phyloP scores from a whole-genome alignment of 768 basidiomycete genomes.

The Sutorius australiensis region DNA sequence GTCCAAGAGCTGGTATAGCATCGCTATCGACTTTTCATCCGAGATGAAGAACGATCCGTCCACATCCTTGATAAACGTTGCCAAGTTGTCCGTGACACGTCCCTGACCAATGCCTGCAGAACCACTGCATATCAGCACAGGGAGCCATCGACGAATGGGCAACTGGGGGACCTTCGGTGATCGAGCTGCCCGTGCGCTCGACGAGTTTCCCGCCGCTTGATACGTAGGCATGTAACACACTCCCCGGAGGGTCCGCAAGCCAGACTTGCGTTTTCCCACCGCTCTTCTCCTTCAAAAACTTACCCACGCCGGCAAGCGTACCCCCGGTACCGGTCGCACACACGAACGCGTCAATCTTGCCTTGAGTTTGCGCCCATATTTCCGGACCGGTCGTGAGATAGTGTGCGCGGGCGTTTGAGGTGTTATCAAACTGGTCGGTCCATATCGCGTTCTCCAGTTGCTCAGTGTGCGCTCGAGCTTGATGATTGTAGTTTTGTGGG shows the following conservation, averaged over 20 bases:
- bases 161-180: conserved; percentile 72
- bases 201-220: conserved; percentile 71
- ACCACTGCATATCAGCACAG: not conserved
- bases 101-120: conserved; percentile 91
- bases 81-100: conserved; percentile 88
- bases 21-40: conserved; percentile 85
- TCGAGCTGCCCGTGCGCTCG: conserved; percentile 81
- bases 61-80: conserved; percentile 71
- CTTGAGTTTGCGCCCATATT: conserved; percentile 87
- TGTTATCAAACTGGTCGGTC: conserved; percentile 99
- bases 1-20: conserved; percentile 91
- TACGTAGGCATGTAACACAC: conserved; percentile 82
- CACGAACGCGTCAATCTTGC: conserved; percentile 83
- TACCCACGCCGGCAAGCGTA: conserved; percentile 86
- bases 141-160: not conserved
- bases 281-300: conserved; percentile 80
- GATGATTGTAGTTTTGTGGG: conserved; percentile 96
- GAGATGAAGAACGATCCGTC: conserved; percentile 83
- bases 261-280: conserved; percentile 77
- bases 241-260: conserved; percentile 97
- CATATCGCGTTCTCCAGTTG: conserved; percentile 78
- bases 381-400: conserved; percentile 93
- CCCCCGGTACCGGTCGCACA: conserved; percentile 96
- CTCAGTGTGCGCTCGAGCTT: conserved; percentile 84
- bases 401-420: conserved; percentile 84